Percentiles rank a stretch among this genome's conserved stretches.
phyloP scores from a whole-genome alignment of 23 red algal genomes.

The Gracilariopsis chorda region DNA sequence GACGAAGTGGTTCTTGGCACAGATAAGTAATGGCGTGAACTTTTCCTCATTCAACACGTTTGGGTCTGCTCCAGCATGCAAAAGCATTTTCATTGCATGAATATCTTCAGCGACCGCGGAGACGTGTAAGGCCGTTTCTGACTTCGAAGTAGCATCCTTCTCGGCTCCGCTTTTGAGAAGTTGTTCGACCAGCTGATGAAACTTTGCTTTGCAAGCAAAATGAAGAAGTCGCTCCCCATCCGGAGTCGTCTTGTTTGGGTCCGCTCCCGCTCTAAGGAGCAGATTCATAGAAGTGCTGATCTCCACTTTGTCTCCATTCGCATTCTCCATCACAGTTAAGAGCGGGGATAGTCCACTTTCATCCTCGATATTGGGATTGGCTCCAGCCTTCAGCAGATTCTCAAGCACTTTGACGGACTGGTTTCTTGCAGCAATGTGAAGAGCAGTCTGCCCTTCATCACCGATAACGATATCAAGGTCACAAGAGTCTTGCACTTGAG shows the following conservation, averaged over 20 bases:
- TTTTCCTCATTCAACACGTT: slow-evolving; percentile 15
- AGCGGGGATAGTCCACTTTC: slow-evolving; percentile 24
- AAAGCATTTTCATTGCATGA: neutral
- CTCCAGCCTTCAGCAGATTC: neutral
- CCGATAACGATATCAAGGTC: slow-evolving; percentile 4
- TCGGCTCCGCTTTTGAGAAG: neutral
- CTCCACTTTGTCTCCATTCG: neutral
- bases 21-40: slow-evolving; percentile 1
- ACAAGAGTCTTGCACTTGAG: neutral
- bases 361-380: slow-evolving; percentile 10
- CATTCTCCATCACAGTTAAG: neutral
- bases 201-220: neutral
- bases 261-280: slow-evolving; percentile 7
- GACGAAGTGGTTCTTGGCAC: slow-evolving; percentile 20
- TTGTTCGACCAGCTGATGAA: neutral
- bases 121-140: slow-evolving; percentile 14
- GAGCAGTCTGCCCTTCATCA: slow-evolving; percentile 18
- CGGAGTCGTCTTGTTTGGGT: neutral
- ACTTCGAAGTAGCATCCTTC: neutral
- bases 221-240: neutral
- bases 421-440: slow-evolving; percentile 25
- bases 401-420: neutral
- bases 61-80: slow-evolving; percentile 3
- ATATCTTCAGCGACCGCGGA: neutral
- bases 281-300: neutral